Base-by-base conservation (phyloP, 2,329 filamentous ascomycete species). In the Didymella lethalis region DNA sequence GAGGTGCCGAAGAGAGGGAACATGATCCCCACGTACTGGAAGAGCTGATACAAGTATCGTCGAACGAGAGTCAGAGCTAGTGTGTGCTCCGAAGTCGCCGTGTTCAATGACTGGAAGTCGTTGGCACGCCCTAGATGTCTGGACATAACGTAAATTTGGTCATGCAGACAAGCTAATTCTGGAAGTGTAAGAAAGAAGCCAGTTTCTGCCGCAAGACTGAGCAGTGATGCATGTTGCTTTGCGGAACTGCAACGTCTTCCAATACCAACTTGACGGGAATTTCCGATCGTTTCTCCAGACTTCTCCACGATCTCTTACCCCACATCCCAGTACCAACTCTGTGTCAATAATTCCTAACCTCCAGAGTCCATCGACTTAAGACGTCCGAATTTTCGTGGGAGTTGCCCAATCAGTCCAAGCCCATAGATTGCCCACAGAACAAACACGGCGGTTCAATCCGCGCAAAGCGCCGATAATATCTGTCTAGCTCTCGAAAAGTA, bases 1-100 rank as follows among this genome's bases (percentile, higher is more conserved):
- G 70, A 60, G 57, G 63, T 14, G 49, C 47, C 5, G 58, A 63
- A 32, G 50, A 57, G 7, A 56, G 60, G 18, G 71, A 75, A 41
- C 48, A 63, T 1, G 74, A 75, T 40, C 64, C 65, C 10, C 70
- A 74, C 59, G 69, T 75, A 18, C 46, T 75, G 7, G 67, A 69
- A 7, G 70, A 75, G 48, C 49, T 76, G 48, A 61, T 67, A 41
- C 49, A 62, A 18, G 64, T 69, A 23, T 59, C 57, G 2, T 59
- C 57, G 7, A 59, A 59, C 23, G 57, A 59, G 8, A 55, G 51
- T n/a, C 47, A 48, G 20, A 52, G 51, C 48, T 59, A 55, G 23
- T 25, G 0, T 18, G 2, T n/a, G 25, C 11, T 23, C 14, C 26
- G 23, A 12, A 41, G 7, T 8, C 20, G 18, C 12, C 20, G 7